A percentile compares a stretch with the other conserved stretches of the same genome.
Evolutionary conservation across 2,329 filamentous ascomycete species (phyloP).

Genomic region (Sporothrix brunneoviolacea): DNA sequence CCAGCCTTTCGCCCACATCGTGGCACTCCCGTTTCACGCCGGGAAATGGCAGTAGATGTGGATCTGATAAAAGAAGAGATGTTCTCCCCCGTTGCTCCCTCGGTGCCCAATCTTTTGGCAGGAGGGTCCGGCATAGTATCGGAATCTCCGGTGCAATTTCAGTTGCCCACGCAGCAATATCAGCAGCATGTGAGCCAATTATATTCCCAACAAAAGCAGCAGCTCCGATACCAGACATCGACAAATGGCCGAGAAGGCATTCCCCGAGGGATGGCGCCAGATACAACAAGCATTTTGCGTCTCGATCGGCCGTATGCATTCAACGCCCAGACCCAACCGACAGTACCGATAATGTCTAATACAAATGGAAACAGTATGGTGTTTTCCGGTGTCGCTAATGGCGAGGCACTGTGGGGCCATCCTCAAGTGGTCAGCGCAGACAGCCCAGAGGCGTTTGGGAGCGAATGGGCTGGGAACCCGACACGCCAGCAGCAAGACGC

Average conservation of each 20-base stretch:
- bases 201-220: conserved; percentile 3
- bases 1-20: neutral
- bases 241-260: neutral
- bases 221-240: conserved; percentile 10
- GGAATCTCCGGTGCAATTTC: neutral
- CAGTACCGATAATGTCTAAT: neutral
- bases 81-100: neutral
- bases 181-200: neutral
- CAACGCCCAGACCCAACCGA: neutral
- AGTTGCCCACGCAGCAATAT: neutral
- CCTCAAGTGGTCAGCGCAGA: conserved; percentile 23
- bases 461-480: conserved; percentile 1
- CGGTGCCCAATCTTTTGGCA: neutral
- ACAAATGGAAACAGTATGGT: conserved; percentile 27
- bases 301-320: conserved; percentile 4
- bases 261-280: neutral
- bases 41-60: neutral
- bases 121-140: neutral
- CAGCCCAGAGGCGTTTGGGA: conserved; percentile 32
- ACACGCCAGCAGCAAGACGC: neutral
- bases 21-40: neutral
- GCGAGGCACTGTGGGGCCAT: conserved; percentile 40
- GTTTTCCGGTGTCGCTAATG: conserved; percentile 42
- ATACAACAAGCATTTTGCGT: neutral
- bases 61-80: neutral